Evolutionary conservation across 768 basidiomycete species (phyloP), one percentile per base, ranked within the genome.

Genomic region (Auricularia heimuer): DNA sequence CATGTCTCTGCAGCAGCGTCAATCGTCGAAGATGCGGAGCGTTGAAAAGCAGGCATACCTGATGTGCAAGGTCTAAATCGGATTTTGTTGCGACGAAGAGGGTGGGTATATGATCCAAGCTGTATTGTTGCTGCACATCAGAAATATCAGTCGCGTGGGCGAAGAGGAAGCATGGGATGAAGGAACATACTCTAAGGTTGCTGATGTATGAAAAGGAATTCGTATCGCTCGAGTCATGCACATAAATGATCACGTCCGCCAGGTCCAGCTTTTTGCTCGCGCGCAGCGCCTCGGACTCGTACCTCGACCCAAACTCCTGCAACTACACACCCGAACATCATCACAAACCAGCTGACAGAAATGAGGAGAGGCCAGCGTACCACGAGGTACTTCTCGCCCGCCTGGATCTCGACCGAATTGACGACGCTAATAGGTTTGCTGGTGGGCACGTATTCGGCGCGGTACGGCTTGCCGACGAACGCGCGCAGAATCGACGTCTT

Each of bases 121-220:
- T 93, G 74, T 98, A 96, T 83, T 95, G 94, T 92, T 98, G 95
- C 94, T 97, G 76, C 42, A 12, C 63, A 56, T 3, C 39, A 4
- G 39, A 8, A 42, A 4, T 8, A 42, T 42, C 0, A 42, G 12
- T 2, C 39, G 61, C 16, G 34, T 10, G 64, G 72, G 42, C 45
- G 58, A 56, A 69, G 67, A 61, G 37, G 65, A 65, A 51, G 36
- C 14, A 54, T 60, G 64, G 4, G 18, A 64, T 16, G 51, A 70
- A 36, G 14, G n/a, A 54, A 76, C 84, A 65, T 73, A 96, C 94
- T 74, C 96, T 85, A 71, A 98, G 79, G 77, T 96, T 97, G 70
- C 93, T 95, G 74, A 99, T 94, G 77, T 98, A 97, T 60, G 93
- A 95, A 75, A 99, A 99, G 10, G 94, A 97, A 77, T 99, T 98